These are phyloP conservation scores for Boletus barrowsii DNA, from an alignment of 768 basidiomycete genomes.

Conservation along the genomic window DNA sequence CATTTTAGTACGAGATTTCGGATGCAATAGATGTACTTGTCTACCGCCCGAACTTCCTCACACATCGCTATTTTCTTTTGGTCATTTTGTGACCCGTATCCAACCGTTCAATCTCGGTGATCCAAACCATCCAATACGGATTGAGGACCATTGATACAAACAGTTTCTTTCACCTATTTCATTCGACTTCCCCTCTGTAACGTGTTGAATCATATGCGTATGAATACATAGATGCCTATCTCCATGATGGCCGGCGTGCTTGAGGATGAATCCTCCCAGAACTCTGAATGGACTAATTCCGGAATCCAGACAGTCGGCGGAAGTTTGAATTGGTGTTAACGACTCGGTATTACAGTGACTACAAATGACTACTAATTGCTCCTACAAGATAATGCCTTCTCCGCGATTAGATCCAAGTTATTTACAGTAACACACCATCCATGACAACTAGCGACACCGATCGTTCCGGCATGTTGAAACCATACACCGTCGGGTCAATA, in stretches of 20 bases:
- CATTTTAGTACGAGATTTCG: neutral
- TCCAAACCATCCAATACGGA: conserved; percentile 51
- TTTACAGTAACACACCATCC: too few species aligned
- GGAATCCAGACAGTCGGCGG: neutral
- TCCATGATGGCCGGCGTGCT: conserved; percentile 46
- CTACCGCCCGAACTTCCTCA: neutral
- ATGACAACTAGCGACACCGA: too few species aligned
- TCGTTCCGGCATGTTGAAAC: too few species aligned
- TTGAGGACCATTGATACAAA: conserved; percentile 56
- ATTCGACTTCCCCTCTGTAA: conserved; percentile 31
- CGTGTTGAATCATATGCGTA: neutral
- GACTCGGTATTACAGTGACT: too few species aligned
- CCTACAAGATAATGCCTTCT: too few species aligned
- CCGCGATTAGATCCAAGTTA: too few species aligned
- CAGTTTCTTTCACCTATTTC: conserved; percentile 55
- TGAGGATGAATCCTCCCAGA: conserved; percentile 78
- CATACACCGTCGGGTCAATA: too few species aligned
- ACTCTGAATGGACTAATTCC: conserved; percentile 71
- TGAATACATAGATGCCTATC: conserved; percentile 22
- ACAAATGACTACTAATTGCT: too few species aligned
- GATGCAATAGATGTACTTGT: neutral
- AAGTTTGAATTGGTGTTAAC: too few species aligned
- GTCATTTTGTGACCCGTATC: conserved; percentile 54
- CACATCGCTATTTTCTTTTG: conserved; percentile 43
- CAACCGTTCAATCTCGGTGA: conserved; percentile 61